A percentile compares a stretch with the other conserved stretches of the same genome.
Evolutionary conservation across 176 grass and related monocot species (phyloP).

Genomic region (Avena sativa): DNA sequence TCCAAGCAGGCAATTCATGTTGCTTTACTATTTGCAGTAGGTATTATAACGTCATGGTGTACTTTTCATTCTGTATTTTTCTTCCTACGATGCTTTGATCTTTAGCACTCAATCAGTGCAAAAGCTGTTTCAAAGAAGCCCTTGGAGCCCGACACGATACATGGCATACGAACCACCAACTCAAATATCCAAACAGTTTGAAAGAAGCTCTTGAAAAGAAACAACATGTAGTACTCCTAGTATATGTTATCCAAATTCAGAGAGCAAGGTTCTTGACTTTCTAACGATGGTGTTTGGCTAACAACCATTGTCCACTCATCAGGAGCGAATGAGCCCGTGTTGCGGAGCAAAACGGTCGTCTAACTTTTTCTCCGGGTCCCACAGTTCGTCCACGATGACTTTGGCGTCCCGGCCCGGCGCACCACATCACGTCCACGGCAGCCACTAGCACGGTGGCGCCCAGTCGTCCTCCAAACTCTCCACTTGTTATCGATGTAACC

Average conservation of each 20-base stretch:
- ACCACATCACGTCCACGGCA: background rate
- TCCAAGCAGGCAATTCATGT: too few species aligned
- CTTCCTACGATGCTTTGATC: too few species aligned
- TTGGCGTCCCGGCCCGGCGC: background rate
- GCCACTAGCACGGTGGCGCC: background rate
- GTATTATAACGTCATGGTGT: too few species aligned
- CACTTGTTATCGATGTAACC: background rate
- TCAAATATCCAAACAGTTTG: too few species aligned
- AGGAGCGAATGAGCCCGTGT: background rate
- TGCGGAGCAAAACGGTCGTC: background rate
- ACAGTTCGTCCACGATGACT: background rate
- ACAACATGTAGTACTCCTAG: too few species aligned
- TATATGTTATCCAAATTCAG: background rate
- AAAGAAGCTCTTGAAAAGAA: too few species aligned
- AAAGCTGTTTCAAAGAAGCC: too few species aligned
- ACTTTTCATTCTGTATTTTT: too few species aligned
- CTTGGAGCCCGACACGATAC: too few species aligned
- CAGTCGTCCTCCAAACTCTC: background rate
- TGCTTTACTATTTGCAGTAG: too few species aligned
- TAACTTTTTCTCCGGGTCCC: background rate
- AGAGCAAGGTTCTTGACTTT: background rate
- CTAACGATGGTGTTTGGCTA: background rate
- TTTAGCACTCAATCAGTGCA: too few species aligned
- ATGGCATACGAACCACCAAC: too few species aligned
- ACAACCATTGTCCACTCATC: background rate